Base-by-base conservation (phyloP, 768 basidiomycete genomes). In the Xerocomellus dryophilus region DNA sequence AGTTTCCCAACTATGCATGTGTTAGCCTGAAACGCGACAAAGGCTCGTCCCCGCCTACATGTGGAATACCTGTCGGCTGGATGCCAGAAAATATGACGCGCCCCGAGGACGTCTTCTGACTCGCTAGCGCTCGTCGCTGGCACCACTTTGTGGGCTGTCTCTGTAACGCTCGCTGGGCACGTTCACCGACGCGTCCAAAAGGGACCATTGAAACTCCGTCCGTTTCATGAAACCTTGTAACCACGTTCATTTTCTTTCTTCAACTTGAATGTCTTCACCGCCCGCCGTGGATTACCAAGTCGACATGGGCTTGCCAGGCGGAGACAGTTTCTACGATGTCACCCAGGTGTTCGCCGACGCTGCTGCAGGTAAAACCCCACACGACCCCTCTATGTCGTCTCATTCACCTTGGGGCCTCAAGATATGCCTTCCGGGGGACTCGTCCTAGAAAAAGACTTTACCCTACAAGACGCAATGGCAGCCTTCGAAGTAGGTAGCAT, bases 31-130 rank as follows among this genome's bases (percentile, higher is more conserved):
- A 29, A 39, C 10, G 29, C 27, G 11, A 57, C 31, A 21, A 32
- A 27, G 4, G 12, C 4, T 11, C 1, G 21, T 3, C 2, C 3
- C 5, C 2, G 67, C 81, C 61, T 69, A 94, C 93, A 73, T 96
- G 93, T 43, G 92, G 90, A 3, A 88, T 82, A 0, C 93, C 91
- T 2, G 95, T 95, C 0, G 95, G 95, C 66, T 96, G 95, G 29
- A 98, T 96, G 4, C 93, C 95, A 12, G 90, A 93, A 68, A 98
- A 88, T 35, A 95, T 74, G 44, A 85, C 76, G 14, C 81, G 69
- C 18, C 41, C 56, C 8, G 59, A 46, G 6, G 46, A 34, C 15
- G 46, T 31, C 48, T 55, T 31, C 48, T 55, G 56, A 38, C 31
- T 44, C n/a, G 56, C 18, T 7, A 59, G 7, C 39, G 36, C 10